Percentiles rank a stretch among this genome's conserved stretches.
phyloP scores from a whole-genome alignment of 495 filamentous ascomycete species.

The Extremus antarcticus region DNA sequence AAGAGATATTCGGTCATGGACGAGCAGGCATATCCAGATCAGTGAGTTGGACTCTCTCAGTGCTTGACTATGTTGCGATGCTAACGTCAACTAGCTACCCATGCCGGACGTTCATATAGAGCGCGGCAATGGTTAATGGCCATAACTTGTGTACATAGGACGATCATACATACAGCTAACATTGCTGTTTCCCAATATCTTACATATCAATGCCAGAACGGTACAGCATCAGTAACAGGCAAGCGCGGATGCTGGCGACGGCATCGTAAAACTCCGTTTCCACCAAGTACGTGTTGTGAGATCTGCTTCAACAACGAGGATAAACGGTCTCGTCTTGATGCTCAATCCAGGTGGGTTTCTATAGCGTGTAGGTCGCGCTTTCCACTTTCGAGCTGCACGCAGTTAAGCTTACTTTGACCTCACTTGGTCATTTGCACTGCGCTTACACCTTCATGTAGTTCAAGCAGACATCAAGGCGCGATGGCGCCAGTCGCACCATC shows the following conservation, averaged over 20 bases:
- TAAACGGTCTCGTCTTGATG: too few relatives aligned
- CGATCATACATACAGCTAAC: background rate
- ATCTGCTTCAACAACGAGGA: too few relatives aligned
- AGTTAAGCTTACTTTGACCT: background rate
- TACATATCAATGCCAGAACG: too few relatives aligned
- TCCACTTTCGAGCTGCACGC: background rate
- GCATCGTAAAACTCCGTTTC: too few relatives aligned
- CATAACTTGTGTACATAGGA: background rate
- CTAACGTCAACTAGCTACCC: constrained; percentile 23
- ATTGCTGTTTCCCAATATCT: too few relatives aligned
- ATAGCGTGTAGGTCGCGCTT: background rate
- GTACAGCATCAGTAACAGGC: too few relatives aligned
- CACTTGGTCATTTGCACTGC: background rate
- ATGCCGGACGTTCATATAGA: constrained; percentile 30
- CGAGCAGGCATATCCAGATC: constrained; percentile 45
- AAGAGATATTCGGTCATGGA: constrained; percentile 45
- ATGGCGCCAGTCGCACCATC: constrained; percentile 5
- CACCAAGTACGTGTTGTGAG: too few relatives aligned
- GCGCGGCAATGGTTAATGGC: background rate
- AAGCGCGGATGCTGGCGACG: too few relatives aligned
- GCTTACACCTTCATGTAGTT: background rate
- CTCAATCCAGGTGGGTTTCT: too few relatives aligned
- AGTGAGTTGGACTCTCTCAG: constrained; percentile 38
- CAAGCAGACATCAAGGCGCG: background rate
- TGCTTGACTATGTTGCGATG: background rate